Conservation (phyloP, 257 asterid species). For the Solanum chiquidenum region DNA sequence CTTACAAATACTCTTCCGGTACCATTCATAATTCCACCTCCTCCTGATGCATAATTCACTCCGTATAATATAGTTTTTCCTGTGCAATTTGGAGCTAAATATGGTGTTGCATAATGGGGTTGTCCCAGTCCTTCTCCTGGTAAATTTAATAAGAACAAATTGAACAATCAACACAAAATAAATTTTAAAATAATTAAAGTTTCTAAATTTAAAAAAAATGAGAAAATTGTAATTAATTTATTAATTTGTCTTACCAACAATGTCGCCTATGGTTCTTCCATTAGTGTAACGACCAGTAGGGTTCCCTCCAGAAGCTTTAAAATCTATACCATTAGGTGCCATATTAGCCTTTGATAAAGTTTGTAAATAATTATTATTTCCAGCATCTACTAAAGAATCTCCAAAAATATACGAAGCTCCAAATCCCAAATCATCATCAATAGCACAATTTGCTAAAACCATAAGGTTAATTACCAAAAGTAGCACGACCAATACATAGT, state of each 20-base stretch:
- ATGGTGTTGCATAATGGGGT: constrained; percentile 56
- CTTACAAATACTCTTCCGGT: constrained; percentile 82
- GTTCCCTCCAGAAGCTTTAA: constrained; percentile 63
- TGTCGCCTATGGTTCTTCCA: constrained; percentile 86
- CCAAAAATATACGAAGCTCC: constrained; percentile 82
- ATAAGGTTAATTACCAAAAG: constrained; percentile 7
- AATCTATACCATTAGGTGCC: constrained; percentile 78
- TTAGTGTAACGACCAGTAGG: constrained; percentile 89
- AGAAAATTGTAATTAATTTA: background rate
- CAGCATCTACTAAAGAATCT: constrained; percentile 92
- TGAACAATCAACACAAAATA: background rate
- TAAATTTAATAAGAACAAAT: background rate
- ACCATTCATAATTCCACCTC: constrained; percentile 90
- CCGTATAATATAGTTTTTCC: constrained; percentile 59
- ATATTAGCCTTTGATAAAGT: constrained; percentile 69
- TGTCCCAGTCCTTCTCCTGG: constrained; percentile 85
- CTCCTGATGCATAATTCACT: constrained; percentile 92
- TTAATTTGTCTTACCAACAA: constrained; percentile 43
- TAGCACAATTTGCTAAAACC: constrained; percentile 15
- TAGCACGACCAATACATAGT: constrained; percentile 7
- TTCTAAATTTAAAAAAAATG: background rate
- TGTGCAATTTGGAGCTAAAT: constrained; percentile 79
- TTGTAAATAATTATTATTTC: constrained; percentile 68
- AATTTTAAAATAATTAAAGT: background rate
- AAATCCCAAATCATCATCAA: constrained; percentile 24